These are phyloP conservation scores for Claviceps cyperi DNA, from an alignment of 2,329 filamentous ascomycete species.

Conservation along the genomic window DNA sequence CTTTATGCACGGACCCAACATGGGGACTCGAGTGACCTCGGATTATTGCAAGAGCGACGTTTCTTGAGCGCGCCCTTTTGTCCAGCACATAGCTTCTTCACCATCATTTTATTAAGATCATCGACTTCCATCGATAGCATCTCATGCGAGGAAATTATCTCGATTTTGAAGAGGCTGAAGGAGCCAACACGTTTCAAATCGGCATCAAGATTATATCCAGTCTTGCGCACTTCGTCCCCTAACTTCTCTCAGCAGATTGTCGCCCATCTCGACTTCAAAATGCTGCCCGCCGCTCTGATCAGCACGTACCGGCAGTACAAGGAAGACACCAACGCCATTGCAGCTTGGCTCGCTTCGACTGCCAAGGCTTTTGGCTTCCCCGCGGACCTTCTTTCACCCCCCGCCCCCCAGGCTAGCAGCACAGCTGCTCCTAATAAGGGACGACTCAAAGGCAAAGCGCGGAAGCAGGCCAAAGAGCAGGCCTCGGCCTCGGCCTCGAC, in stretches of 20 bases:
- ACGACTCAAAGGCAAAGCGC: not conserved
- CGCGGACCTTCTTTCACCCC: conserved; percentile 8
- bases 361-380: conserved; percentile 21
- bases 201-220: too few relatives aligned
- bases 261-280: conserved; percentile 2
- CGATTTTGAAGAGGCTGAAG: too few relatives aligned
- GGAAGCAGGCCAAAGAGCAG: not conserved
- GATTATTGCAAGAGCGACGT: too few relatives aligned
- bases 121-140: too few relatives aligned
- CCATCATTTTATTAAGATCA: too few relatives aligned
- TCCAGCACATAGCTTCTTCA: too few relatives aligned
- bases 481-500: not conserved
- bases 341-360: conserved; percentile 26
- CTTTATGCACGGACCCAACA: too few relatives aligned
- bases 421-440: not conserved
- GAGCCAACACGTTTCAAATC: too few relatives aligned
- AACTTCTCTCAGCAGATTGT: not conserved
- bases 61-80: too few relatives aligned
- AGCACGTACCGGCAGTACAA: conserved; percentile 26
- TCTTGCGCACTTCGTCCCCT: too few relatives aligned
- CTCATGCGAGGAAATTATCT: too few relatives aligned
- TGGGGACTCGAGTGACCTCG: too few relatives aligned
- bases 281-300: conserved; percentile 11
- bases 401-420: not conserved
- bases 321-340: conserved; percentile 24